Evolutionary conservation across 129 eudicot species (phyloP).

Genomic region (Oenanthe sinensis): DNA sequence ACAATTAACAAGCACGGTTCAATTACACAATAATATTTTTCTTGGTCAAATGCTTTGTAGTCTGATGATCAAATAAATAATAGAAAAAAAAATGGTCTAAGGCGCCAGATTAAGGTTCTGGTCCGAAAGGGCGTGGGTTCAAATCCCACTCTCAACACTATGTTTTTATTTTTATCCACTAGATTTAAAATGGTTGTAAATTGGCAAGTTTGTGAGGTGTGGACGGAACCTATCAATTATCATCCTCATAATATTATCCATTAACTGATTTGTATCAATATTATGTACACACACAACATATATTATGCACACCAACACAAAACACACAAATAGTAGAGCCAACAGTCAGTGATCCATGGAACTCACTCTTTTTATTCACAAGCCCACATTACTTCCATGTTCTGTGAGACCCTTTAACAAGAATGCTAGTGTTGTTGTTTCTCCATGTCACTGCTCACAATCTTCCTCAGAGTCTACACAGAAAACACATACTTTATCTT

Average conservation of each 20-base stretch:
- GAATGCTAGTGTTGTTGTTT: slow-evolving; percentile 11
- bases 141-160: slow-evolving; percentile 67
- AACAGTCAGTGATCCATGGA: slow-evolving; percentile 37
- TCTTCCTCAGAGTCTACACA: slow-evolving; percentile 31
- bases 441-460: slow-evolving; percentile 47
- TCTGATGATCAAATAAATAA: too few species aligned
- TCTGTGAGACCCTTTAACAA: slow-evolving; percentile 21
- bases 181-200: background rate
- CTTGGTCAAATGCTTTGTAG: too few species aligned
- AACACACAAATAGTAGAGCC: background rate
- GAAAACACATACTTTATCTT: slow-evolving; percentile 9
- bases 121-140: slow-evolving; percentile 99
- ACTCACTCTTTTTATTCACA: slow-evolving; percentile 38
- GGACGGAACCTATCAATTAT: slow-evolving; percentile 14
- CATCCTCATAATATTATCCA: slow-evolving; percentile 15
- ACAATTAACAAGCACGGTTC: too few species aligned
- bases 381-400: slow-evolving; percentile 27
- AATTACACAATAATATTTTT: too few species aligned
- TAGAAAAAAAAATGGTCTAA: too few species aligned
- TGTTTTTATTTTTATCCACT: background rate
- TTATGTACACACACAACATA: background rate
- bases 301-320: background rate
- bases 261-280: background rate
- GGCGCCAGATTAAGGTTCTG: too few species aligned
- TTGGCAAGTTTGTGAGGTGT: slow-evolving; percentile 16